Base-by-base conservation (phyloP, 139 green algal species). In the Spirogloea muscicola region DNA sequence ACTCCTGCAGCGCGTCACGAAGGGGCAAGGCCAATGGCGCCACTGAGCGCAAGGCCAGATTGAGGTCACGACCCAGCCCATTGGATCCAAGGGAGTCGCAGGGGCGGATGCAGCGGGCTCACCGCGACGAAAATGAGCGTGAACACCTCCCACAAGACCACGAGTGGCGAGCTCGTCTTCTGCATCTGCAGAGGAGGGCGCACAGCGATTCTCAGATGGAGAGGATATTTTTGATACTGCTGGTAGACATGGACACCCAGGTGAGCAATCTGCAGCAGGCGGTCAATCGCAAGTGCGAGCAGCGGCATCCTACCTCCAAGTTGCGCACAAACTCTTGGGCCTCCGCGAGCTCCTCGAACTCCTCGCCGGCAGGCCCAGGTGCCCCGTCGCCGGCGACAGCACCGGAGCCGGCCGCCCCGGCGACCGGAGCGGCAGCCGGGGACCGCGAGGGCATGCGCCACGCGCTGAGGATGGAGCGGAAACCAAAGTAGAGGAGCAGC, bases 401-500 rank as follows among this genome's bases (percentile, higher is more conserved):
- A 1, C 36, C 65, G 10, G 42, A 52, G 6, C 7, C 31, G 0
- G 41, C 38, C 0, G 84, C 55, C 0, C 55, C 33, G 1, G 37
- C 27, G 16, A 67, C 37, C 41, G 38, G n/a, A 42, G 31, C 7
- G 38, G 61, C 61, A 34, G 31, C 29, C 52, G 61, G 29, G 2
- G 10, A 5, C 3, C 25, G 21, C 16, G 43, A 36, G 1, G 44
- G 1, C 7, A 40, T 74, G 2, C 69, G 36, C 18, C 68, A 34
- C 33, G 46, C 43, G 18, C 88, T 86, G 79, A 79, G 79, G 18
- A 97, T 82, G 3, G 90, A 87, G n/a, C 77, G 73, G 16, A 95
- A 16, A 9, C 94, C 94, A 84, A 98, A 98, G 61, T 92, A 96
- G 1, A 95, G 62, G 2, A 98, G 86, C 40, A 96, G 80, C n/a